Base-by-base conservation (phyloP, 495 filamentous ascomycete genomes). In the Parathielavia appendiculata region DNA sequence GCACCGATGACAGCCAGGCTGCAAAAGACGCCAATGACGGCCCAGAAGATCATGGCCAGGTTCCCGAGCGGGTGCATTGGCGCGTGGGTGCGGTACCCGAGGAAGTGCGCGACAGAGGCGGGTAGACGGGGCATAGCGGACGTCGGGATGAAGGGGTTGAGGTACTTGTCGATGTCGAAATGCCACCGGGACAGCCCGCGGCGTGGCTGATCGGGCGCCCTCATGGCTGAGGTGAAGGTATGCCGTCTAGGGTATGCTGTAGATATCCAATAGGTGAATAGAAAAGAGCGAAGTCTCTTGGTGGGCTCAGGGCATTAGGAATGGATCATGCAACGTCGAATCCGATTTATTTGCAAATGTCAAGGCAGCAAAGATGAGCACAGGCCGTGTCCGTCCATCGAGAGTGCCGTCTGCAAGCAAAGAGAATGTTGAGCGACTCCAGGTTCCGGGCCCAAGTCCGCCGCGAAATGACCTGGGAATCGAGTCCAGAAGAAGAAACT, bases 141-240 rank as follows among this genome's bases (percentile, higher is more conserved):
- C 0, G 73, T 60, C 1, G 85, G 85, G 40, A 90, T 52, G 57
- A 83, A 71, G 1, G 76, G 83, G 65, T 88, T 87, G 13, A 91
- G 59, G 62, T 81, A 79, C 11, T 65, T 67, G 71, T 91, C 88
- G 46, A 91, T 79, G 66, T 89, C 82, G 69, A 90, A 77, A 64
- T 88, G 66, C 69, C 73, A 75, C 51, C 65, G 54, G 22, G 62
- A 59, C 16, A 60, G 66, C 3, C 51, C 55, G 17, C 55, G 35
- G 20, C 41, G 54, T 10, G 46, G 35, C 8, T 53, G 49, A 22
- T 40, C 36, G 23, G 51, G 34, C 4, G 34, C 23, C 22, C 44
- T 56, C 20, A 54, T 54, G 14, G 36, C 19, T 41, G 41, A 10
- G 9, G 22, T 9, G 16, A 32, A 16, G 38, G 30, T 39, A 6